A percentile compares a stretch with the other conserved stretches of the same genome.
phyloP scores from a whole-genome alignment of 2,329 filamentous ascomycete genomes.

The Myriosclerotinia duriaeana region DNA sequence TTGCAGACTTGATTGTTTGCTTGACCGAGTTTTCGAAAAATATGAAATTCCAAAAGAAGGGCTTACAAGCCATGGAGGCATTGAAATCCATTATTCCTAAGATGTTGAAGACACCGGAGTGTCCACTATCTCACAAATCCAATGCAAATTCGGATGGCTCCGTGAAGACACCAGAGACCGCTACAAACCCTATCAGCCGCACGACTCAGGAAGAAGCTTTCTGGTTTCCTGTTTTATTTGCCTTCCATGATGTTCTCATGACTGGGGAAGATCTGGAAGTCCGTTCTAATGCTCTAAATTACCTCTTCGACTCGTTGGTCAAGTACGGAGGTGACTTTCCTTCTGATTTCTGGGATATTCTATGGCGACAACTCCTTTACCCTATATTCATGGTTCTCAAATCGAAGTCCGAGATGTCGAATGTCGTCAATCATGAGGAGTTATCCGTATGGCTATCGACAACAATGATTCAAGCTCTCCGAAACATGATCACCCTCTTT shows the following conservation, averaged over 20 bases:
- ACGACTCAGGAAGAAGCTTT: constrained; percentile 95
- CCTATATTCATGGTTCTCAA: constrained; percentile 98
- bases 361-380: constrained; percentile 95
- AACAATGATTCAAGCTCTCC: constrained; percentile 96
- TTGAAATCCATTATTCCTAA: constrained; percentile 90
- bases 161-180: constrained; percentile 42
- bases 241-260: constrained; percentile 99
- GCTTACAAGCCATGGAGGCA: constrained; percentile 89
- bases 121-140: constrained; percentile 73
- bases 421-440: constrained; percentile 93
- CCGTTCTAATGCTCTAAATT: constrained; percentile 84
- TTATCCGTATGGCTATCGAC: constrained; percentile 98
- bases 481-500: constrained; percentile 98
- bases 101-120: constrained; percentile 95
- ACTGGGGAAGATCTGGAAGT: constrained; percentile 98
- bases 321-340: constrained; percentile 90
- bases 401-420: constrained; percentile 93
- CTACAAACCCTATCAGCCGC: constrained; percentile 62
- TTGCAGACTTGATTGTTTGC: constrained; percentile 93
- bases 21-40: constrained; percentile 99
- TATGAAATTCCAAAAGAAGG: constrained; percentile 97
- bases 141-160: constrained; percentile 43
- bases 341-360: constrained; percentile 93
- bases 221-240: constrained; percentile 97
- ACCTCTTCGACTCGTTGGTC: constrained; percentile 92